These are phyloP conservation scores for Diversispora epigaea DNA, from an alignment of 192 early-diverging fungal species.

Conservation along the genomic window DNA sequence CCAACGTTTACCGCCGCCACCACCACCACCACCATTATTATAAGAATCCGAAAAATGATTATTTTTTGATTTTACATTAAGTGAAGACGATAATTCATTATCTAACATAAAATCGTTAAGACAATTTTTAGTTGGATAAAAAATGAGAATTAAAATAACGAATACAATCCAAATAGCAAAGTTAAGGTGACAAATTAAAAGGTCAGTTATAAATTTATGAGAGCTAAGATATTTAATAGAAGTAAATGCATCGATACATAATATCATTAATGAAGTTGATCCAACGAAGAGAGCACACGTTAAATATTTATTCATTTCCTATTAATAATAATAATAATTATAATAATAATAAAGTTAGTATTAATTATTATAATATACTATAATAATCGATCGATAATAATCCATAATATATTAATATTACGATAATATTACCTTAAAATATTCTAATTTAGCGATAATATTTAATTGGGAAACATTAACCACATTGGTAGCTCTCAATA, in stretches of 20 bases:
- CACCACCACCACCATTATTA: not conserved
- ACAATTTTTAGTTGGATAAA: slow-evolving; percentile 18
- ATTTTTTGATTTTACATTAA: not conserved
- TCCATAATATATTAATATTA: no score
- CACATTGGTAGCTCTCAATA: not conserved
- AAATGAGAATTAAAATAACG: slow-evolving; percentile 19
- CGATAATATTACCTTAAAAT: slow-evolving; percentile 22
- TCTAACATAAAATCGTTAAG: not conserved
- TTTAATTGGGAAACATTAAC: not conserved
- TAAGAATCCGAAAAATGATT: not conserved
- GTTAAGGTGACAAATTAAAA: slow-evolving; percentile 20
- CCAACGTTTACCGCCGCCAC: not conserved
- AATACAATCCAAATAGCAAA: slow-evolving; percentile 18
- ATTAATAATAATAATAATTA: not conserved
- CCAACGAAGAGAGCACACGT: slow-evolving; percentile 19
- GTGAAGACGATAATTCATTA: not conserved
- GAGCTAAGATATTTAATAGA: not conserved
- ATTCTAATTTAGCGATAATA: slow-evolving; percentile 22
- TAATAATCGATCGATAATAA: no score
- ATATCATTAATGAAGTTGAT: not conserved
- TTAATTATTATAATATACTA: no score
- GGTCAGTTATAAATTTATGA: not conserved
- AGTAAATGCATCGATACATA: slow-evolving; percentile 25
- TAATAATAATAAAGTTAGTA: no score
- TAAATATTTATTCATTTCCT: slow-evolving; percentile 29